Conservation (phyloP, 176 grass and related monocot species). For the Poa annua region DNA sequence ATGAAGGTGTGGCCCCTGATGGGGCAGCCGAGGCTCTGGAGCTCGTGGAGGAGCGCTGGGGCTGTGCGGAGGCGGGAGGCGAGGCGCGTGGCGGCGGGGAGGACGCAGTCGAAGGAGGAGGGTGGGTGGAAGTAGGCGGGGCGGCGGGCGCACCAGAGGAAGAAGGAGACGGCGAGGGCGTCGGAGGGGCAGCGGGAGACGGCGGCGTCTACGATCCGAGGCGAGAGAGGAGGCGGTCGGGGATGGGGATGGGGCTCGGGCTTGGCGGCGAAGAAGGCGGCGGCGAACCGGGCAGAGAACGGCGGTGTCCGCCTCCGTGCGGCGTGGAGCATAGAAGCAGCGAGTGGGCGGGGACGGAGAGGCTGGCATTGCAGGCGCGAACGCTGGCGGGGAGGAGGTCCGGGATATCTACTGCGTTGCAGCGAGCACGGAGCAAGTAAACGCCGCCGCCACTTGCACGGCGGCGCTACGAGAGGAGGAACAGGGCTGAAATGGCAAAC, state of each 20-base stretch:
- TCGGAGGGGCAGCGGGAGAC: constrained; percentile 71
- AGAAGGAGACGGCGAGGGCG: constrained; percentile 67
- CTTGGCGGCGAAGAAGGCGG: constrained; percentile 39
- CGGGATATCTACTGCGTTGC: not conserved
- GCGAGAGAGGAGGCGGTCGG: constrained; percentile 39
- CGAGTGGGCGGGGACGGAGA: constrained; percentile 9
- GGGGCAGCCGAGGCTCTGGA: constrained; percentile 56
- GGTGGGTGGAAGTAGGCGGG: constrained; percentile 78
- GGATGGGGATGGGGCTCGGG: not conserved
- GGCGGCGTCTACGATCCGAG: constrained; percentile 52
- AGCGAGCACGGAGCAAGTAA: not conserved
- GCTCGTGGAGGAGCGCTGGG: constrained; percentile 52
- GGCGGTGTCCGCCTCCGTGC: constrained; percentile 39
- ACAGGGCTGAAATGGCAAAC: not conserved
- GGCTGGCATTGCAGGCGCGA: constrained; percentile 39
- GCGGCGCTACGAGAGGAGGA: not conserved
- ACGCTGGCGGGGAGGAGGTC: not conserved
- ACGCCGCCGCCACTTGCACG: not conserved
- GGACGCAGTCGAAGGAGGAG: constrained; percentile 63
- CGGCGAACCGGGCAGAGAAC: constrained; percentile 42
- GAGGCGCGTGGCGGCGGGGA: constrained; percentile 68
- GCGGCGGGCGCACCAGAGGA: constrained; percentile 82
- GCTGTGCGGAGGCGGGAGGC: constrained; percentile 57
- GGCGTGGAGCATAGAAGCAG: constrained; percentile 50
- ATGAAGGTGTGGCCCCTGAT: constrained; percentile 76